phyloP scores from a whole-genome alignment of 2,329 filamentous ascomycete genomes.

The Lachnum nothofagi region DNA sequence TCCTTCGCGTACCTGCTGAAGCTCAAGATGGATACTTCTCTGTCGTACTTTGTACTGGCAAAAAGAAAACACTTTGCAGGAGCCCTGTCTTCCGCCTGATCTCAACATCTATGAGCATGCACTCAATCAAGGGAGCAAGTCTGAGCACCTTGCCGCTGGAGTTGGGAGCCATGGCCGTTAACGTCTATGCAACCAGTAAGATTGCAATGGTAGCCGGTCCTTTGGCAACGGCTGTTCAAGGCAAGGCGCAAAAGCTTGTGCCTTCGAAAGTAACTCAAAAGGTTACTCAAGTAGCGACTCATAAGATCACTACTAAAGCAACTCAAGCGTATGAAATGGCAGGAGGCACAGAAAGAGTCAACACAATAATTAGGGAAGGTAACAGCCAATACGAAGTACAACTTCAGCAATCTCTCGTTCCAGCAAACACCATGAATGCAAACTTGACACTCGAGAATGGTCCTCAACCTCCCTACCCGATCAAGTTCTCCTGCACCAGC shows the following conservation, averaged over 20 bases:
- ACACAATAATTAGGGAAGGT: slow-evolving; percentile 30
- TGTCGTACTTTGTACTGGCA: slow-evolving; percentile 55
- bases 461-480: slow-evolving; percentile 48
- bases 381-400: slow-evolving; percentile 36
- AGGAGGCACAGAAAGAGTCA: slow-evolving; percentile 5
- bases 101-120: slow-evolving; percentile 57
- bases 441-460: slow-evolving; percentile 45
- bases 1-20: slow-evolving; percentile 59
- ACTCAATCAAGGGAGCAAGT: slow-evolving; percentile 60
- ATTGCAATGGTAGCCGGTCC: slow-evolving; percentile 43
- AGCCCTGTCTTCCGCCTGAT: slow-evolving; percentile 66
- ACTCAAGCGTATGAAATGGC: neutral
- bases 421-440: slow-evolving; percentile 27
- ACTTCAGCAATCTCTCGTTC: slow-evolving; percentile 35
- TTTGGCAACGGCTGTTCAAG: slow-evolving; percentile 40
- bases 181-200: slow-evolving; percentile 33
- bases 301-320: too few species aligned
- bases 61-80: slow-evolving; percentile 54
- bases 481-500: slow-evolving; percentile 47
- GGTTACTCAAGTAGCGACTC: neutral
- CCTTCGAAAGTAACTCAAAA: neutral
- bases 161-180: slow-evolving; percentile 54
- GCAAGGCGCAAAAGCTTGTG: slow-evolving; percentile 34
- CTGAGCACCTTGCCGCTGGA: slow-evolving; percentile 61
- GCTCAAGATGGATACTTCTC: slow-evolving; percentile 65